A percentile compares a stretch with the other conserved stretches of the same genome.
Conservation (phyloP, 225 moss, liverwort and hornwort genomes). For the Sphagnum contortum region DNA sequence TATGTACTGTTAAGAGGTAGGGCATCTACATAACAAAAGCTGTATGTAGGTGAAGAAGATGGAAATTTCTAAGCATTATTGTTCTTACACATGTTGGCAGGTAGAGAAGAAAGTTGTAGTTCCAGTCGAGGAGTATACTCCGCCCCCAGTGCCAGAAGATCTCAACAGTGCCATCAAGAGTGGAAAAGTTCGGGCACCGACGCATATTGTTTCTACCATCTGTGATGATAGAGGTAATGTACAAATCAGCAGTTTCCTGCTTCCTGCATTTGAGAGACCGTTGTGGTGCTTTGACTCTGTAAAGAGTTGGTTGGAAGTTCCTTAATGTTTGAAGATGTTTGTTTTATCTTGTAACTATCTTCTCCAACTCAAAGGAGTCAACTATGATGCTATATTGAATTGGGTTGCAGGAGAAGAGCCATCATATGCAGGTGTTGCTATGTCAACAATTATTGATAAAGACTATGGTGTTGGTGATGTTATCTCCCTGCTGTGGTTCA, state of each 20-base stretch:
- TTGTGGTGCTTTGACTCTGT: too few relatives aligned
- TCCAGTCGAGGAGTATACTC: slow-evolving; percentile 34
- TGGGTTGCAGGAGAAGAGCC: slow-evolving; percentile 65
- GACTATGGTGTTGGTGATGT: slow-evolving; percentile 77
- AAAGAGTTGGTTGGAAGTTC: too few relatives aligned
- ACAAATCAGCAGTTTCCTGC: too few relatives aligned
- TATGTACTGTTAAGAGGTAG: too few relatives aligned
- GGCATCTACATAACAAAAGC: too few relatives aligned
- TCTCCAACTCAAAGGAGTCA: too few relatives aligned
- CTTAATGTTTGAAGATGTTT: too few relatives aligned
- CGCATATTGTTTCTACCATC: slow-evolving; percentile 89
- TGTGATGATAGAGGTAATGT: slow-evolving; percentile 70
- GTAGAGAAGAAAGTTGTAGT: slow-evolving; percentile 55
- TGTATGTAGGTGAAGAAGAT: too few relatives aligned
- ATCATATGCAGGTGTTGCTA: slow-evolving; percentile 78
- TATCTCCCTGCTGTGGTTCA: slow-evolving; percentile 89
- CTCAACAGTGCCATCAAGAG: slow-evolving; percentile 75
- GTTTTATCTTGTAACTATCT: too few relatives aligned
- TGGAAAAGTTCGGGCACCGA: slow-evolving; percentile 85
- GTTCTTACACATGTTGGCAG: slow-evolving; percentile 8
- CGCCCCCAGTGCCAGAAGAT: slow-evolving; percentile 80
- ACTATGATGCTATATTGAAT: too few relatives aligned
- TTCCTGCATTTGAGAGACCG: too few relatives aligned
- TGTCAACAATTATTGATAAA: slow-evolving; percentile 88
- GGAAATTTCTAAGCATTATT: too few relatives aligned